Percentiles rank a stretch among this genome's conserved stretches.
Evolutionary conservation across 257 asterid genomes (phyloP).

Genomic region (Nicotiana obtusifolia): DNA sequence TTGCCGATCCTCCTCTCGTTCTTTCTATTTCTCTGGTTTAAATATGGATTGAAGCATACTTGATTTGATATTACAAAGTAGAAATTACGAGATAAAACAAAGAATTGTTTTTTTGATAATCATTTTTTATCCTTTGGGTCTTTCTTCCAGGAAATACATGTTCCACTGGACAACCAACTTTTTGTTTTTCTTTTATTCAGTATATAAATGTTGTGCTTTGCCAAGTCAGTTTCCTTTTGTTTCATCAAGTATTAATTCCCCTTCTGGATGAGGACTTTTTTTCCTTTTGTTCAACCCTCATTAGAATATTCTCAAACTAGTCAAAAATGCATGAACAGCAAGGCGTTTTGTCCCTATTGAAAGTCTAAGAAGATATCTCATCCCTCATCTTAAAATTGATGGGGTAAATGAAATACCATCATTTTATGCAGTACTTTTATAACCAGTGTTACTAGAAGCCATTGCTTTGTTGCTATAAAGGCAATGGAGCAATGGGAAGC

Average conservation of each 20-base stretch:
- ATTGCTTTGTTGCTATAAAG: not conserved
- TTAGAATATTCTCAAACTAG: not conserved
- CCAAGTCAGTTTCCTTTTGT: not conserved
- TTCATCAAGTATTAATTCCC: not conserved
- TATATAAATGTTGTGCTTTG: not conserved
- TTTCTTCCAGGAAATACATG: not conserved
- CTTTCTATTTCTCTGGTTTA: not conserved
- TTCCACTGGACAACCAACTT: not conserved
- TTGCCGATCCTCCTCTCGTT: not conserved
- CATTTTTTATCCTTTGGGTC: not conserved
- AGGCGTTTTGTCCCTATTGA: not conserved
- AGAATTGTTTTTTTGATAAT: not conserved
- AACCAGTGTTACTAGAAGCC: not conserved
- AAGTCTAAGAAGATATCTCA: not conserved
- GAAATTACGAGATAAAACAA: not conserved
- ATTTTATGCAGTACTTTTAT: not conserved
- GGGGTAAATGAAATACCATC: not conserved
- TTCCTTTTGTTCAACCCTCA: slow-evolving; percentile 1
- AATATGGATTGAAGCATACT: not conserved
- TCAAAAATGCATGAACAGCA: not conserved
- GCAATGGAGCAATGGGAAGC: not conserved
- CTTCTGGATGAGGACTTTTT: not conserved
- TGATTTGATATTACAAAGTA: not conserved
- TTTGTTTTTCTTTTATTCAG: not conserved
- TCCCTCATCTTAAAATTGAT: not conserved